These are phyloP conservation scores for Euphorbia celastroides DNA, from an alignment of 441 rosid species.

Conservation along the genomic window DNA sequence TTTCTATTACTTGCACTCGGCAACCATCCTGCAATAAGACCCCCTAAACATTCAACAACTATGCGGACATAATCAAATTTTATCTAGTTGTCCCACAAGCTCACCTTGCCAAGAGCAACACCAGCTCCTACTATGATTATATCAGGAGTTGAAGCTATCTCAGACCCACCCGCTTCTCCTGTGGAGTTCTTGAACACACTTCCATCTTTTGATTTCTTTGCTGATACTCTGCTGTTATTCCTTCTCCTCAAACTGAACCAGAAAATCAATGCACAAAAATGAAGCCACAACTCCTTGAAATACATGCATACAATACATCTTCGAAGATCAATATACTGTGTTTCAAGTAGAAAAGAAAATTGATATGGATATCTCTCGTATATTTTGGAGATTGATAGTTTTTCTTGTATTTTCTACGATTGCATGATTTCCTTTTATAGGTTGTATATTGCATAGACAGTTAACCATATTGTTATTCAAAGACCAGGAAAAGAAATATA, in stretches of 20 bases:
- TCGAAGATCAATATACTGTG: no score
- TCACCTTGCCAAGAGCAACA: no score
- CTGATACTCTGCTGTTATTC: background rate
- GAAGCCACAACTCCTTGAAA: constrained; percentile 1
- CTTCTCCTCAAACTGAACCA: background rate
- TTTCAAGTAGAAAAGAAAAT: no score
- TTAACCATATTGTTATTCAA: no score
- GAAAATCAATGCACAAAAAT: background rate
- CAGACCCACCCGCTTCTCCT: background rate
- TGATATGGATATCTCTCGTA: no score
- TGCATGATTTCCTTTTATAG: no score
- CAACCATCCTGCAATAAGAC: constrained; percentile 10
- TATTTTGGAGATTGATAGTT: no score
- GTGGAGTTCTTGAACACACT: background rate
- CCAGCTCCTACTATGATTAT: no score
- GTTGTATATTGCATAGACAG: no score
- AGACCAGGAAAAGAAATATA: no score
- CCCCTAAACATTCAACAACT: background rate
- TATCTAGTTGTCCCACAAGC: background rate
- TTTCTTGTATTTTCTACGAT: no score
- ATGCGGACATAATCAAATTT: background rate
- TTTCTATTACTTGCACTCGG: constrained; percentile 9
- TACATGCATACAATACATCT: background rate
- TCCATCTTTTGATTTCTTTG: background rate
- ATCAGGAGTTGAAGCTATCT: background rate